These are phyloP conservation scores for Ascochyta koolunga DNA, from an alignment of 2,329 filamentous ascomycete species.

Conservation along the genomic window DNA sequence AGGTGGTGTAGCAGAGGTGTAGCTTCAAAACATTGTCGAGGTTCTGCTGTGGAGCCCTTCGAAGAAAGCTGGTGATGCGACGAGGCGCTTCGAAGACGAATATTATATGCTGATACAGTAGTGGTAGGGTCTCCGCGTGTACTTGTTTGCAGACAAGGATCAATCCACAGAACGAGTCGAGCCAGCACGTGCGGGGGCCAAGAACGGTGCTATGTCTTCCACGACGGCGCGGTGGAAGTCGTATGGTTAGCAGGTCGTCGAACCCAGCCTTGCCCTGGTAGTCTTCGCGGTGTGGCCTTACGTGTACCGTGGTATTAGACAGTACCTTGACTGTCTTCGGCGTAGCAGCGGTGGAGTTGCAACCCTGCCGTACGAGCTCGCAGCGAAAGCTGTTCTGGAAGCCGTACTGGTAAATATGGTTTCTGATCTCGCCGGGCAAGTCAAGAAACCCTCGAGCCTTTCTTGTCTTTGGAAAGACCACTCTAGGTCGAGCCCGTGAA, in stretches of 20 bases:
- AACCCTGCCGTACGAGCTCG: slow-evolving; percentile 26
- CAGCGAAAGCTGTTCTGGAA: slow-evolving; percentile 35
- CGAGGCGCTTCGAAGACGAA: slow-evolving; percentile 40
- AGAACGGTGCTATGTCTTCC: slow-evolving; percentile 26
- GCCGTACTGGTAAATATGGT: slow-evolving; percentile 53
- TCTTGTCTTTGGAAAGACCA: slow-evolving; percentile 9
- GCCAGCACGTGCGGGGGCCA: slow-evolving; percentile 37
- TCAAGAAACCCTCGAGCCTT: slow-evolving; percentile 38
- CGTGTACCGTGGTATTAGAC: neutral
- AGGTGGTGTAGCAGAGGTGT: slow-evolving; percentile 39
- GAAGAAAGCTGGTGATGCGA: slow-evolving; percentile 37
- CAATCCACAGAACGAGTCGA: slow-evolving; percentile 34
- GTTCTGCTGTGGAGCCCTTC: slow-evolving; percentile 19
- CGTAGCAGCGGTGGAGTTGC: neutral
- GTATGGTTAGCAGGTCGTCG: slow-evolving; percentile 11
- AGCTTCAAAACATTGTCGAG: slow-evolving; percentile 34
- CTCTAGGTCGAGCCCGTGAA: slow-evolving; percentile 16
- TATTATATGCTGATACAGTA: slow-evolving; percentile 38
- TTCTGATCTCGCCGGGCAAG: slow-evolving; percentile 59
- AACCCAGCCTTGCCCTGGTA: neutral
- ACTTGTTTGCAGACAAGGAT: slow-evolving; percentile 39
- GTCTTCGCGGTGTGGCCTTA: neutral
- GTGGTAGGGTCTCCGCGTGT: slow-evolving; percentile 28
- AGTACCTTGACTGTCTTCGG: slow-evolving; percentile 21
- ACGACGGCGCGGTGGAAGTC: slow-evolving; percentile 24